Evolutionary conservation across 106 monocot species (phyloP), one percentile per base, ranked within the genome.

Genomic region (Narthecium ossifragum): DNA sequence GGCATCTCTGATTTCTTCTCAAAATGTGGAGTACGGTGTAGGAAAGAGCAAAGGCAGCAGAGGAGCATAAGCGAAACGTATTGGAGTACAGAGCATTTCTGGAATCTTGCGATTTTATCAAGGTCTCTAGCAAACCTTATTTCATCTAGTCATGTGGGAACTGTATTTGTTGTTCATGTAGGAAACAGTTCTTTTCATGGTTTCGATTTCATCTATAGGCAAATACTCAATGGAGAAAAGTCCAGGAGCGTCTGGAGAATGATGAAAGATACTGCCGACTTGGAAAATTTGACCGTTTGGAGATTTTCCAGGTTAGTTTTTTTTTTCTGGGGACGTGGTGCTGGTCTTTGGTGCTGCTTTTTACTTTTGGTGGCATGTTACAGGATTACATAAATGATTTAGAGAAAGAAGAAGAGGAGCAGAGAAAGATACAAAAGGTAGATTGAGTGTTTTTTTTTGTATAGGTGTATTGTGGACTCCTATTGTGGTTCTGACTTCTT

Each of bases 321-420:
- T 14, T 14, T 24, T 26, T 31, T 31, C 25, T 65, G 64, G 28
- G 53, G 14, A 32, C 9, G 27, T 4, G 11, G 0, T 28, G 27
- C 11, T 43, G 17, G 4, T 43, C 18, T 43, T 13, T 13, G 6
- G 13, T 2, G 27, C 4, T 23, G 26, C 11, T 20, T 57, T 65
- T 53, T 22, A 11, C 49, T 69, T 31, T 74, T 33, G 64, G 34
- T 41, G n/a, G 18, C 60, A 20, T 74, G 47, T 53, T 67, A 20
- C 71, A 96, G 96, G 96, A 96, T 57, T 96, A 90, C 29, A 78
- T 96, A 34, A 78, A 67, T 62, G 86, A 86, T 76, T 65, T 96
- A 31, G 96, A 96, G 73, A 90, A 84, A 58, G 80, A 90, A 71
- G 96, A 96, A 62, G 96, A 90, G 59, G 90, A 96, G 60, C 83